Base-by-base conservation (phyloP, 495 filamentous ascomycete species). In the Polyplosphaeria fusca region DNA sequence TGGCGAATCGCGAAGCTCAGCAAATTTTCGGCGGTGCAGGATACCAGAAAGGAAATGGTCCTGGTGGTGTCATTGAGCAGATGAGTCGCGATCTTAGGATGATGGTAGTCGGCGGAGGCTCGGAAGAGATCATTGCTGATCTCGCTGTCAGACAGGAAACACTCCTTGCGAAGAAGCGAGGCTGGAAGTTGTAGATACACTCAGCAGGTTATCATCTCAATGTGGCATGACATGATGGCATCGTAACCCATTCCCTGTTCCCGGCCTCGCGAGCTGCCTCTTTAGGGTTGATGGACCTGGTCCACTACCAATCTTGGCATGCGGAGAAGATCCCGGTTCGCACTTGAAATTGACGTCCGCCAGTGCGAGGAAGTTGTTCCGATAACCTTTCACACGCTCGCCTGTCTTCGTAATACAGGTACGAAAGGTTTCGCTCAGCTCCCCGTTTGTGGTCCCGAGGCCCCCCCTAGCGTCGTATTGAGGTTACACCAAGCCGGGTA, bases 1-100 rank as follows among this genome's bases (percentile, higher is more conserved):
- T 78, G 64, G 77, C 76, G 42, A 76, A 76, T 24, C 70, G 81
- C 5, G 82, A 85, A 58, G 79, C 81, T 1, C 81, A 83, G 73
- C 82, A 85, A 64, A 75, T 83, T 35, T 66, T 85, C 52, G 81
- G 82, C 13, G 81, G 81, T 0, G 73, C 77, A 13, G 81, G 81
- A 4, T 82, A 81, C 55, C 75, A 79, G 49, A 76, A 71, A 55
- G 71, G 71, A 53, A 70, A 70, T 37, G 79, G 79, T 0, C 76
- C 75, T 41, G 79, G 79, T 0, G 78, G 74, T 13, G 60, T 72
- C 3, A 71, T 82, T 27, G 79, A 82, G 64, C 80, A 83, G 63
- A 81, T 83, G 47, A 79, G 74, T 60, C 70, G 80, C 25, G 79
- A 82, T 70, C 70, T 76, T 26, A 70, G 79, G 32, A 78, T 82